Conservation (phyloP, 768 basidiomycete species). For the Mycena latifolia region DNA sequence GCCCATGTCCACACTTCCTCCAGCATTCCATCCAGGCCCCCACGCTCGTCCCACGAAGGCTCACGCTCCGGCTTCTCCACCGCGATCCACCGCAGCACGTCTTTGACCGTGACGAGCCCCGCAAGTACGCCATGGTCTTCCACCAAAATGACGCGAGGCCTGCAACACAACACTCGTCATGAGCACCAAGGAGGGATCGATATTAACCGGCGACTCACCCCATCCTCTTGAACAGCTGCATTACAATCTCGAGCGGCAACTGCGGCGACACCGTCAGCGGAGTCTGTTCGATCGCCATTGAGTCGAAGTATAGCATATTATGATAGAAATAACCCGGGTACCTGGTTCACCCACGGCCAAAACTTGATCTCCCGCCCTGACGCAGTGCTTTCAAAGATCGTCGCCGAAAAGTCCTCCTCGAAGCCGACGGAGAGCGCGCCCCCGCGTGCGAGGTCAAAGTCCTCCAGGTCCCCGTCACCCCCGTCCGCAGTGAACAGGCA, state of each 20-base stretch:
- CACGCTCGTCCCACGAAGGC: conserved; percentile 71
- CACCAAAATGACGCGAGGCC: conserved; percentile 96
- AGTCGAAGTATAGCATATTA: conserved; percentile 11
- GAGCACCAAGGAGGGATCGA: conserved; percentile 5
- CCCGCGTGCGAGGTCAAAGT: conserved; percentile 53
- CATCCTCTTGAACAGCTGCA: conserved; percentile 98
- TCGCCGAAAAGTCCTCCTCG: conserved; percentile 77
- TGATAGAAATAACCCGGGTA: no score
- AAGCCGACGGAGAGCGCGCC: conserved; percentile 66
- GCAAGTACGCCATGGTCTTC: conserved; percentile 85
- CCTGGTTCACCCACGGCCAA: conserved; percentile 97
- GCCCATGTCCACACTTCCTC: conserved; percentile 73
- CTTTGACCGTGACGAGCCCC: conserved; percentile 96
- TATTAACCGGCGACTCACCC: conserved; percentile 75
- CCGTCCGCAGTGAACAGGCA: conserved; percentile 75
- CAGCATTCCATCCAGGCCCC: conserved; percentile 73
- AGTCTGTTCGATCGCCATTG: conserved; percentile 65
- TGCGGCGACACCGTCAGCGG: conserved; percentile 94
- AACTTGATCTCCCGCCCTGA: conserved; percentile 69
- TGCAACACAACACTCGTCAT: conserved; percentile 44
- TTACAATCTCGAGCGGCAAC: conserved; percentile 94
- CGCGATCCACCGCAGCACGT: conserved; percentile 89
- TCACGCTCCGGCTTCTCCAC: conserved; percentile 65
- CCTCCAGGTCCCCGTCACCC: conserved; percentile 63
- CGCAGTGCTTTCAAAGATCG: conserved; percentile 72